These are phyloP conservation scores for Calocybe gangraenosa DNA, from an alignment of 768 basidiomycete species.

Conservation along the genomic window DNA sequence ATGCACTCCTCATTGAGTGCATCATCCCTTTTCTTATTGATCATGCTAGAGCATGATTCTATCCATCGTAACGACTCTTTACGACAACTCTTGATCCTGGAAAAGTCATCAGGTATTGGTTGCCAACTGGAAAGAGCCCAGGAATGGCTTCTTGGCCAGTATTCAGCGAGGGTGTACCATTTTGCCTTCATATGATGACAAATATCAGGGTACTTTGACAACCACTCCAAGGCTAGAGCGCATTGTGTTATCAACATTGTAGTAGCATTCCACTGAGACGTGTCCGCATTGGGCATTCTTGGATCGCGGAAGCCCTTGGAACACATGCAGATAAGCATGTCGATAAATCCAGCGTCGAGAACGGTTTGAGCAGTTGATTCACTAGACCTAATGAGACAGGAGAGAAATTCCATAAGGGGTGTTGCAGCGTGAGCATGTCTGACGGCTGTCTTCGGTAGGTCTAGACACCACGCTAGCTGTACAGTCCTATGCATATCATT, in stretches of 20 bases:
- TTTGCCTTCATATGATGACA: background rate
- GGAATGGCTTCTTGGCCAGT: background rate
- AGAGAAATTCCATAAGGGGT: constrained; percentile 2
- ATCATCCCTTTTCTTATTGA: background rate
- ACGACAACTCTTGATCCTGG: background rate
- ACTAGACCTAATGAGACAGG: background rate
- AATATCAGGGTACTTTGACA: background rate
- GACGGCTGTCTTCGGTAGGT: background rate
- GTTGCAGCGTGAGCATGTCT: background rate
- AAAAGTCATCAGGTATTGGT: background rate
- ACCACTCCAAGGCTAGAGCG: background rate
- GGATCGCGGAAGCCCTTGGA: background rate
- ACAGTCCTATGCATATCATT: background rate
- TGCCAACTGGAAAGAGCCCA: background rate
- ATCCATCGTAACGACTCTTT: background rate
- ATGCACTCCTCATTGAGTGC: background rate
- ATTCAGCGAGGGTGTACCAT: background rate
- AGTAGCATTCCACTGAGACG: constrained; percentile 3
- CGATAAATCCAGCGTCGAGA: constrained; percentile 2
- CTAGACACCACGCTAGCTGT: background rate
- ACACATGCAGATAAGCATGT: constrained; percentile 3
- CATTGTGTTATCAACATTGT: background rate
- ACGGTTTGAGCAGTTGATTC: background rate
- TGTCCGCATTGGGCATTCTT: constrained; percentile 1
- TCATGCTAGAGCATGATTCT: background rate